Base-by-base conservation (phyloP, 129 eudicot genomes). In the Pseudognaphalium luteoalbum region DNA sequence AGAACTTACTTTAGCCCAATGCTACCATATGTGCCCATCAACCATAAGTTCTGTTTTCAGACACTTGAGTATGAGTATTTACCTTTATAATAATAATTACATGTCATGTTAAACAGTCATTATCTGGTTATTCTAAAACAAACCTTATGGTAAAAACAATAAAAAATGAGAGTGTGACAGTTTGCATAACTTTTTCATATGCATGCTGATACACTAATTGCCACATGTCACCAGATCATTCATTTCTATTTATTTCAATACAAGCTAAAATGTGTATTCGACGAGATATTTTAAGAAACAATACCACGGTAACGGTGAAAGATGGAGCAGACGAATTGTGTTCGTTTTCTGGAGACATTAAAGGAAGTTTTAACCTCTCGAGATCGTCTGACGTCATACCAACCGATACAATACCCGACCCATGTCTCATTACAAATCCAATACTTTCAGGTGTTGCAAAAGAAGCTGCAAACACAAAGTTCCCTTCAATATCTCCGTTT, bases 231-330 rank as follows among this genome's bases (percentile, higher is more conserved):
- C 6, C 37, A 0, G 5, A 4, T 34, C 6, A 34, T 34, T 4
- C 6, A 3, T 34, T 34, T 3, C 4, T 4, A 34, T 34, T 34
- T 34, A 34, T 34, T 34, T 34, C 6, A 34, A 6, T 4, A 34
- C 6, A 34, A 14, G 11, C 51, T 44, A 11, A 44, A 44, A 44
- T 11, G 51, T 16, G 11, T 10, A 44, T 44, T 44, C 16, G 12
- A 11, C 51, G 15, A 44, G 16, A 3, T 44, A 44, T 16, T 44
- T 44, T 6, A 34, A 3, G 51, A 14, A 28, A 37, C 12, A 1
- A 28, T 93, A 93, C 98, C 98, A 91, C 98, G 3, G 98, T 85
- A 74, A 93, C 37, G 0, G 98, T 91, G 82, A 91, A 93, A 5
- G 96, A 83, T 11, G 98, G 96, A 41, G 91, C 89, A 72, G 74